Base-by-base conservation (phyloP, 768 basidiomycete genomes). In the Rhizopogon salebrosus region DNA sequence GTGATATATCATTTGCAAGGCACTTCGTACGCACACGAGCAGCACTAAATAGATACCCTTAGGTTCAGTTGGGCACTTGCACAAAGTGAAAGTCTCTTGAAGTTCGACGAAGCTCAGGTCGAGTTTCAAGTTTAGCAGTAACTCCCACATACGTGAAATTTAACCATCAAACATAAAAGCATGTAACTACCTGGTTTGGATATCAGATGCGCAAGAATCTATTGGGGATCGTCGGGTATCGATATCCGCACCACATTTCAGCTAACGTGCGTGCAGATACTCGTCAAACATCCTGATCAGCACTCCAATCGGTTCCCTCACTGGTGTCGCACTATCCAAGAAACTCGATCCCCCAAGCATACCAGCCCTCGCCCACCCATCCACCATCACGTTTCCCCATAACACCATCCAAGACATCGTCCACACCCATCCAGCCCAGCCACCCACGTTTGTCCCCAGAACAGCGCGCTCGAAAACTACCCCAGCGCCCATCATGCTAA, bases 401-500 rank as follows among this genome's bases (percentile, higher is more conserved):
- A 52, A 13, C 4, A 61, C 2, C 18, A 67, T 43, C 65, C 67
- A 70, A 0, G 18, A 11, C 60, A 66, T 64, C 37, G 65, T 66
- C 75, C 74, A 77, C 8, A 63, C 14, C 60, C 69, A 64, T 16
- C 73, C 72, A 7, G 29, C 16, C 31, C 54, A 49, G 3, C 72
- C 75, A 18, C 59, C 55, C 2, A 71, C 67, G 22, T 51, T 60
- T 51, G 57, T 52, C 4, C 70, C 66, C 0, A 63, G 70, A 16
- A 58, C 18, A n/a, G 2, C 54, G 11, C 41, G 63, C 62, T 86
- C 84, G 16, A 77, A 49, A 2, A 80, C 49, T 13, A 80, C 60
- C 1, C 80, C 83, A 0, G 78, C 54, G 9, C 74, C 83, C 69
- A 77, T 82, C 63, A 80, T 66, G 29, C 83, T 55, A 60, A 85